These are phyloP conservation scores for Phytophthora pini DNA, from an alignment of 352 stramenopile genomes.

Conservation along the genomic window DNA sequence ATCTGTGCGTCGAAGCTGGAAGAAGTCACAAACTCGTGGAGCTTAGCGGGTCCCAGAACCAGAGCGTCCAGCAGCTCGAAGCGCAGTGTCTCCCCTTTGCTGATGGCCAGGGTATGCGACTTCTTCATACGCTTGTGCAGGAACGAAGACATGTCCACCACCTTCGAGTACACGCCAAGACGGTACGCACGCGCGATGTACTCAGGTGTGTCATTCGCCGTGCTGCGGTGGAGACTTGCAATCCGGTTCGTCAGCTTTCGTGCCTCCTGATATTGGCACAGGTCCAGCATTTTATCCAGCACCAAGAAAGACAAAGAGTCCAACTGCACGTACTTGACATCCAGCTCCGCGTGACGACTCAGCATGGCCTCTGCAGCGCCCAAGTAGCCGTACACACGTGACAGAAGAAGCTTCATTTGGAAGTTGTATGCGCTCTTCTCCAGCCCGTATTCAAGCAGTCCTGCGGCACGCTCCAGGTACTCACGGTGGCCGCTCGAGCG, in stretches of 20 bases:
- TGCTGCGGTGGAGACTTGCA: slow-evolving; percentile 56
- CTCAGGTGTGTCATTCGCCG: slow-evolving; percentile 74
- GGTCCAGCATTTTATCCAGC: slow-evolving; percentile 76
- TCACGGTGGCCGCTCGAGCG: slow-evolving; percentile 35
- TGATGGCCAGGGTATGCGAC: slow-evolving; percentile 79
- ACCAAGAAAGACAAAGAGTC: slow-evolving; percentile 88
- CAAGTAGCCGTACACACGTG: slow-evolving; percentile 78
- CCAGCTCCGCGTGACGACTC: slow-evolving; percentile 70
- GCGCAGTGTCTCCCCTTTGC: slow-evolving; percentile 58
- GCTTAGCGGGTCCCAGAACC: slow-evolving; percentile 40
- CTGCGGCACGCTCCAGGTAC: slow-evolving; percentile 60
- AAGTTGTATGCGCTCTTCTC: slow-evolving; percentile 89
- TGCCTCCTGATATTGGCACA: slow-evolving; percentile 68
- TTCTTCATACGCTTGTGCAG: slow-evolving; percentile 76
- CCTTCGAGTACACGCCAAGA: slow-evolving; percentile 86
- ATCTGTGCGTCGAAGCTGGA: slow-evolving; percentile 48
- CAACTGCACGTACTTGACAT: slow-evolving; percentile 88
- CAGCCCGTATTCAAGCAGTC: slow-evolving; percentile 77
- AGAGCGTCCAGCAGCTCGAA: slow-evolving; percentile 67
- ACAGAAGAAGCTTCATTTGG: slow-evolving; percentile 90
- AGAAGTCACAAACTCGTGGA: slow-evolving; percentile 62
- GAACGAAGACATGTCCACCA: slow-evolving; percentile 85
- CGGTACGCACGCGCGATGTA: slow-evolving; percentile 83
- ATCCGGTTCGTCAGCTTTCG: slow-evolving; percentile 58
- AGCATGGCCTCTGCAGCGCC: slow-evolving; percentile 73